Conservation (phyloP, 805 yeast genomes). For the Cyberlindnera maritima region DNA sequence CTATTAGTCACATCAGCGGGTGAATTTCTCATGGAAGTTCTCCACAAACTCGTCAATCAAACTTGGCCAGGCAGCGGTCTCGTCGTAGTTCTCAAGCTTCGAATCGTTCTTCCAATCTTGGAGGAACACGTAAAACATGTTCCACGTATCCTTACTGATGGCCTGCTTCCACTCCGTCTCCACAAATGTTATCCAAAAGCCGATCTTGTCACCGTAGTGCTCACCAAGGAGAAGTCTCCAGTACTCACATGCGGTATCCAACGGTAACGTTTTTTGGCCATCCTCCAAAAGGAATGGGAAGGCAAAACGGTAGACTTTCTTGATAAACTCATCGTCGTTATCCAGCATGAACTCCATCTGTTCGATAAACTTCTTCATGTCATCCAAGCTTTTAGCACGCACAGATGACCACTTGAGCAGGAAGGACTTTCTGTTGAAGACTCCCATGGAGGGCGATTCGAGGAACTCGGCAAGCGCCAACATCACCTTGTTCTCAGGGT, state of each 20-base stretch:
- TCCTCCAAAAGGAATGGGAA: slow-evolving; percentile 64
- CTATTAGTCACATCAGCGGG: neutral
- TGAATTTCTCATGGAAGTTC: slow-evolving; percentile 28
- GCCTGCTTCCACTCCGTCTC: slow-evolving; percentile 39
- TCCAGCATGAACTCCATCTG: slow-evolving; percentile 33
- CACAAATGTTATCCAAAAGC: slow-evolving; percentile 61
- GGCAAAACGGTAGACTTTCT: slow-evolving; percentile 64
- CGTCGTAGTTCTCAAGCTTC: slow-evolving; percentile 59
- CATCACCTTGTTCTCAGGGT: slow-evolving; percentile 72
- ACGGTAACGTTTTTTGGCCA: slow-evolving; percentile 50
- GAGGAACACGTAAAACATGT: slow-evolving; percentile 71
- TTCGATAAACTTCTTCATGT: slow-evolving; percentile 45
- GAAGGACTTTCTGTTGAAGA: slow-evolving; percentile 49
- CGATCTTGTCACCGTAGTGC: slow-evolving; percentile 32
- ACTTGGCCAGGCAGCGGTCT: slow-evolving; percentile 89
- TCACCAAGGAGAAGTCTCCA: slow-evolving; percentile 66
- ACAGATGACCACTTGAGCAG: slow-evolving; percentile 52
- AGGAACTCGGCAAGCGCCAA: slow-evolving; percentile 69
- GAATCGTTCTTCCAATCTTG: slow-evolving; percentile 52
- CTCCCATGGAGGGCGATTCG: slow-evolving; percentile 64
- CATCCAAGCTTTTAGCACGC: slow-evolving; percentile 31
- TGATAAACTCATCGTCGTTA: slow-evolving; percentile 42
- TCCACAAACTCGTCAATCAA: slow-evolving; percentile 83
- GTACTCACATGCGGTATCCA: slow-evolving; percentile 66
- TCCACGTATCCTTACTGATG: slow-evolving; percentile 79